A percentile compares a stretch with the other conserved stretches of the same genome.
These are phyloP conservation scores for Calonectria pseudoturangicola DNA, from an alignment of 2,329 filamentous ascomycete species.

Conservation along the genomic window DNA sequence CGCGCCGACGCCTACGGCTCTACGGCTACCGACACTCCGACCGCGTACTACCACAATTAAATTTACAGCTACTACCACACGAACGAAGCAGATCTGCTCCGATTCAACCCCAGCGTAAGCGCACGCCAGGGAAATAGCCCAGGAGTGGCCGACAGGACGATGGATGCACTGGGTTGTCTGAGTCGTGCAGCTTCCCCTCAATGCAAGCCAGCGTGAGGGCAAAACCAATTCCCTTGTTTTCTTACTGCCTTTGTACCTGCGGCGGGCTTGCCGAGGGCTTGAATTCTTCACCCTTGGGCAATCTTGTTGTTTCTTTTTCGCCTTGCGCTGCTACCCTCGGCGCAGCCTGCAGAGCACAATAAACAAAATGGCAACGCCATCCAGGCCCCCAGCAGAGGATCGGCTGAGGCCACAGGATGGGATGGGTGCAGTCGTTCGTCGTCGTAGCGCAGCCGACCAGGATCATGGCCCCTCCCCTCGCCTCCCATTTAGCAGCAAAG, in stretches of 20 bases:
- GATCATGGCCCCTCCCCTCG: constrained; percentile 33
- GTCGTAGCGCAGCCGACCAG: constrained; percentile 31
- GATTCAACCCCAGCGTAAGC: constrained; percentile 22
- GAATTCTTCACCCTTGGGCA: constrained; percentile 18
- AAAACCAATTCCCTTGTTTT: background rate
- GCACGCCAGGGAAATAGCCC: constrained; percentile 30
- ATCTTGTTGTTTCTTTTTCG: constrained; percentile 19
- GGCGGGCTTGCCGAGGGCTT: constrained; percentile 14
- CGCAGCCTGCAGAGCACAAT: constrained; percentile 9
- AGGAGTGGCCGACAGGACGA: constrained; percentile 9
- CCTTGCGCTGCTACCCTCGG: constrained; percentile 1
- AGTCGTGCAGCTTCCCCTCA: constrained; percentile 17
- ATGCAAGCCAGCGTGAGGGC: background rate
- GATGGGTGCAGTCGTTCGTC: constrained; percentile 39
- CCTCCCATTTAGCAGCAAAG: background rate
- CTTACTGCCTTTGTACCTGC: constrained; percentile 11
- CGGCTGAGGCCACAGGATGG: constrained; percentile 28
- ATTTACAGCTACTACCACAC: background rate
- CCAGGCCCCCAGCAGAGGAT: constrained; percentile 33
- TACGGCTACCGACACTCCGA: background rate
- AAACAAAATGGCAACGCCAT: constrained; percentile 24
- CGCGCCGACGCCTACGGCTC: constrained; percentile 2
- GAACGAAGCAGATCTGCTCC: constrained; percentile 18
- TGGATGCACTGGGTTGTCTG: constrained; percentile 5
- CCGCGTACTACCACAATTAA: background rate